These are phyloP conservation scores for Paramecium octaurelia DNA, from an alignment of 73 alveolate species.

Conservation along the genomic window DNA sequence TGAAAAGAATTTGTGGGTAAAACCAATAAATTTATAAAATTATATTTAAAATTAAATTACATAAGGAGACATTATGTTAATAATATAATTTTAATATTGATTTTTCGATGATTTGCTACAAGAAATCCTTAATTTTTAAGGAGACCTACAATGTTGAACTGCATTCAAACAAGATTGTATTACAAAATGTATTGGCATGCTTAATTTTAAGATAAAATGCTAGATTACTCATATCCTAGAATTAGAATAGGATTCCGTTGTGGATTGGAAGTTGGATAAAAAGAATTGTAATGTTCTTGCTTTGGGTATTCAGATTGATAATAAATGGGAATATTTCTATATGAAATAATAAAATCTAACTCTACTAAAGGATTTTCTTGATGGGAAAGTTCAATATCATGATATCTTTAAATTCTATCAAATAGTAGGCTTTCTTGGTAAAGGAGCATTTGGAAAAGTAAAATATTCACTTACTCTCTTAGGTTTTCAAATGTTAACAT, in stretches of 20 bases:
- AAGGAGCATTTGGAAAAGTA: not conserved
- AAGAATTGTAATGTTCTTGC: not conserved
- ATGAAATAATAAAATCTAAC: not conserved
- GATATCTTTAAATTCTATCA: not conserved
- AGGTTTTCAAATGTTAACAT: not conserved
- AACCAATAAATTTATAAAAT: no score
- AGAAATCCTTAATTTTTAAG: not conserved
- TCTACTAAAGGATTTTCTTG: not conserved
- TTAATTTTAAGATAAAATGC: not conserved
- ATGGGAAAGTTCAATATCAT: not conserved
- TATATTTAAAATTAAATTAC: not conserved
- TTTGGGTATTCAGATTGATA: not conserved
- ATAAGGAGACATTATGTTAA: not conserved
- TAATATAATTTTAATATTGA: not conserved
- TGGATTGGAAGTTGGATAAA: not conserved
- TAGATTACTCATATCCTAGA: not conserved
- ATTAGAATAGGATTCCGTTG: not conserved
- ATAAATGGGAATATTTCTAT: not conserved
- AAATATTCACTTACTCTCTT: not conserved
- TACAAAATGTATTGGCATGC: not conserved
- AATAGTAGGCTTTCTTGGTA: not conserved
- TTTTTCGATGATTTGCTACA: not conserved
- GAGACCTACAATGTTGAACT: not conserved
- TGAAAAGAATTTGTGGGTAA: no score
- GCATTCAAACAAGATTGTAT: not conserved